Conservation (phyloP, 2,329 filamentous ascomycete species). For the Fusarium euwallaceae region DNA sequence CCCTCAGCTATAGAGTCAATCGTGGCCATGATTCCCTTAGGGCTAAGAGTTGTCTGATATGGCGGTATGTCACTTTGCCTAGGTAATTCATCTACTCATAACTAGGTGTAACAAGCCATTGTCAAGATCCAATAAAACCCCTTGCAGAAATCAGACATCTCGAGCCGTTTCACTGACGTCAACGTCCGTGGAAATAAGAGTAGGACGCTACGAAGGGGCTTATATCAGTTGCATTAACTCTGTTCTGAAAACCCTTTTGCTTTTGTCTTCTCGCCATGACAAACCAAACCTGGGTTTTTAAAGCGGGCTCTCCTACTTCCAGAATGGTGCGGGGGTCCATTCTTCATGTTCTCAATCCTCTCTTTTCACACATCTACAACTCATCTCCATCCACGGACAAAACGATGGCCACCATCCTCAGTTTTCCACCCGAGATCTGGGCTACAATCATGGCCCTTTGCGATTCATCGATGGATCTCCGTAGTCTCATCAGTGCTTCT, state of each 20-base stretch:
- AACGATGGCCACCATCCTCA: neutral
- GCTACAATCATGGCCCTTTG: neutral
- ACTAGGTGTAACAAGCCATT: neutral
- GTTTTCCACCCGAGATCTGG: constrained; percentile 1
- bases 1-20: too few species aligned
- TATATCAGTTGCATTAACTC: too few species aligned
- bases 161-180: neutral
- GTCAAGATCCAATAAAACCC: neutral
- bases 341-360: neutral
- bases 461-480: neutral
- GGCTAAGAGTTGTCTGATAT: neutral
- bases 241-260: neutral
- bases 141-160: neutral
- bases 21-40: neutral
- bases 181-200: neutral
- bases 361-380: neutral
- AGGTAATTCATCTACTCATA: neutral
- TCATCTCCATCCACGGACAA: neutral
- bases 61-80: neutral
- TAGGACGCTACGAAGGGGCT: too few species aligned
- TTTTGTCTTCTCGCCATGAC: neutral
- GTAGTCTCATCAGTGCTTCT: neutral
- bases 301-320: neutral
- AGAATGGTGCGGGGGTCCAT: neutral
- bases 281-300: neutral